Evolutionary conservation across 805 yeast genomes (phyloP), one percentile per base, ranked within the genome.

Genomic region (Kodamaea sagamina): DNA sequence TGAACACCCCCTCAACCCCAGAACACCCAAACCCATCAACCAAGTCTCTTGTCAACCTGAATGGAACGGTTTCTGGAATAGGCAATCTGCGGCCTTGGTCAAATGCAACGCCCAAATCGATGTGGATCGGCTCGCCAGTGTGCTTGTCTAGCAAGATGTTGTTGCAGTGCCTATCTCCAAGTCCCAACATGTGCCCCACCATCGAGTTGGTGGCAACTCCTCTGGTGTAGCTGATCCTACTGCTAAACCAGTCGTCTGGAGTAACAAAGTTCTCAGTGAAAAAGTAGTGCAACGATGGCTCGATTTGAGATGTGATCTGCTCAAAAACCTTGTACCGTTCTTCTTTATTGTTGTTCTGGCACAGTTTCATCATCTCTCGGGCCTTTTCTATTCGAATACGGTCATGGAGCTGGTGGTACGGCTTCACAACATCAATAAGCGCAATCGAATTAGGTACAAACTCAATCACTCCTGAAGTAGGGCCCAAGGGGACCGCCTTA

Each of bases 81-180:
- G 92, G 84, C 29, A 93, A 68, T 10, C 81, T 65, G 53, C 78
- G 82, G 0, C 98, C 99, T 55, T 89, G 97, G 60, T 93, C 99
- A 67, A 93, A 93, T 0, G 98, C 95, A 35, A 93, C 90, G 0
- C 99, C 99, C 12, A 93, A 67, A 62, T 93, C 99, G 52, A 93
- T 95, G 59, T 95, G 99, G 18, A 93, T 82, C 0, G 97, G 95
- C 53, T 90, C 97, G 0, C 98, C 98, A 0, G 87, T 75, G n/a
- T 61, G 56, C 38, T 73, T 72, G 60, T 93, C 97, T n/a, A 93
- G 58, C 36, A 93, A 63, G 28, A 93, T 84, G 59, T 93, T 93
- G 60, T 89, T 89, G 59, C 95, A 79, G 62, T 93, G 99, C 21
- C 99, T 71, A 61, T 93, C 99, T 4, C 99, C 99, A 4, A 93